Conservation (phyloP, 768 basidiomycete species). For the Tephrocybe sp. region DNA sequence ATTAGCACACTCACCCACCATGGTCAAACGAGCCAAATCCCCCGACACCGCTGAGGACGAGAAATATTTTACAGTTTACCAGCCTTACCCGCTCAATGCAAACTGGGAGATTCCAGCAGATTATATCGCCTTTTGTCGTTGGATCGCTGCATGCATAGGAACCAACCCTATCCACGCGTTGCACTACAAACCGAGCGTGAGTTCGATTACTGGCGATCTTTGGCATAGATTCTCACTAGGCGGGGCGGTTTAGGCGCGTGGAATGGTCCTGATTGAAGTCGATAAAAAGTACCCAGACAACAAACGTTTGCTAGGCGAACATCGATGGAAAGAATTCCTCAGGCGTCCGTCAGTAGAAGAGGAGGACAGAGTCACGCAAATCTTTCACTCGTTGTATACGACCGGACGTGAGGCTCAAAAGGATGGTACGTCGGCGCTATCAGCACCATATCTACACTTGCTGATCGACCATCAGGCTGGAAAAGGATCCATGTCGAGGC, state of each 20-base stretch:
- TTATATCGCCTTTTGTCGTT: constrained; percentile 38
- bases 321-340: constrained; percentile 47
- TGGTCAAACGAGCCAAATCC: constrained; percentile 40
- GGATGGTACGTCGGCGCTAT: constrained; percentile 36
- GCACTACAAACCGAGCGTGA: constrained; percentile 45
- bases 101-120: constrained; percentile 42
- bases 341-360: constrained; percentile 38
- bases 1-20: too few species aligned
- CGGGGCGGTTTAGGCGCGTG: constrained; percentile 31
- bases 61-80: constrained; percentile 43
- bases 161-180: constrained; percentile 37
- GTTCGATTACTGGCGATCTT: constrained; percentile 11
- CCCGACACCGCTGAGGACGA: constrained; percentile 42
- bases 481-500: constrained; percentile 41
- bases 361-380: constrained; percentile 30
- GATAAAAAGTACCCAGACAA: constrained; percentile 33
- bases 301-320: constrained; percentile 45
- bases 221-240: constrained; percentile 3
- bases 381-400: constrained; percentile 42
- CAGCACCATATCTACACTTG: neutral
- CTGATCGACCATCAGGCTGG: constrained; percentile 38
- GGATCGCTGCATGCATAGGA: constrained; percentile 46
- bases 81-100: constrained; percentile 48
- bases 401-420: constrained; percentile 45
- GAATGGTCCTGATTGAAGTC: constrained; percentile 50